Evolutionary conservation across 2,329 filamentous ascomycete species (phyloP), one percentile per base, ranked within the genome.

Genomic region (Triangularia setosa): DNA sequence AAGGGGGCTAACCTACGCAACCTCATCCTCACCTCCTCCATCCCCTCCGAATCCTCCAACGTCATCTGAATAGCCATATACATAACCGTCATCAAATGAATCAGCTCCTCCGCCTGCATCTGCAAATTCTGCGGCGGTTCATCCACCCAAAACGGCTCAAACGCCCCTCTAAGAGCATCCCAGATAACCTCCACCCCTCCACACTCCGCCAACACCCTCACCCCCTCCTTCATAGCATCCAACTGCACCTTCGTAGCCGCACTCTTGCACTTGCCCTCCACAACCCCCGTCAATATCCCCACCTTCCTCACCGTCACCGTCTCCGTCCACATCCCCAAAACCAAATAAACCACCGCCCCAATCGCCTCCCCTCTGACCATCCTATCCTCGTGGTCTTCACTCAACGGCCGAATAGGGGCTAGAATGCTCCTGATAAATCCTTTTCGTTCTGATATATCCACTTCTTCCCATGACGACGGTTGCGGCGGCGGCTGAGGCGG

Each of bases 271-370:
- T 80, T 68, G 0, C 65, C 67, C 35, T 66, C 67, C 60, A 78
- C 72, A 74, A 79, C 71, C 65, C 74, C 78, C 74, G 64, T 74
- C 69, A 64, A 76, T 73, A 60, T 73, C 70, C 4, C 72, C 64
- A 60, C 77, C 73, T 28, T 86, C 59, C 64, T 84, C 30, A 88
- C 88, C 11, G 88, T 84, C 33, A 88, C 88, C 11, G 88, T 91
- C 58, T 87, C 81, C 2, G 82, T 84, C 90, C 90, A 93, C 35
- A 88, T 80, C 1, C 90, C 90, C 4, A 91, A 81, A 14, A 89
- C 79, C 25, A 90, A 75, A 71, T 89, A 89, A 3, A 87, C 76
- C 54, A 89, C 74, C 55, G 81, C 82, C 33, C 84, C 84, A 30
- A 90, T 79, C 14, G 81, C 83, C 58, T 83, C 82, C 58, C 79